phyloP scores from a whole-genome alignment of 106 monocot species.

The Amphibolis antarctica region DNA sequence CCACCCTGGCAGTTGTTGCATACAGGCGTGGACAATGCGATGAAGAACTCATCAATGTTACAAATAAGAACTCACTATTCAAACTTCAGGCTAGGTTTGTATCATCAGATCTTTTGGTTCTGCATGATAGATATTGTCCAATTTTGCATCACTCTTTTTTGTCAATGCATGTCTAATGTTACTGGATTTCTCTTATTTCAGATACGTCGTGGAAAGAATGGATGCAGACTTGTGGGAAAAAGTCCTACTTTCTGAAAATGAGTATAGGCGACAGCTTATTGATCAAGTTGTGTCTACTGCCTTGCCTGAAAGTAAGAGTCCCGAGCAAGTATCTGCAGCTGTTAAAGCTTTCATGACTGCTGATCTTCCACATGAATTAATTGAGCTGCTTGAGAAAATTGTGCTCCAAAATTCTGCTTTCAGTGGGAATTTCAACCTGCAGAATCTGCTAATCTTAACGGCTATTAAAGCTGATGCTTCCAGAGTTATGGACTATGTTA shows the following conservation, averaged over 20 bases:
- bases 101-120: not conserved
- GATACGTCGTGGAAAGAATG: slow-evolving; percentile 98
- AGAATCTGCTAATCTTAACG: slow-evolving; percentile 87
- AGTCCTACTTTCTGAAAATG: slow-evolving; percentile 86
- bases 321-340: slow-evolving; percentile 95
- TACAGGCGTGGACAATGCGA: slow-evolving; percentile 94
- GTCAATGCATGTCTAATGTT: not conserved
- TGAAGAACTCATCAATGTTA: slow-evolving; percentile 88
- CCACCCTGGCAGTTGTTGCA: slow-evolving; percentile 91
- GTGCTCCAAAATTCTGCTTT: slow-evolving; percentile 95
- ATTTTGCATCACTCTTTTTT: not conserved
- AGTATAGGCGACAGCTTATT: slow-evolving; percentile 87
- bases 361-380: slow-evolving; percentile 96
- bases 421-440: slow-evolving; percentile 95
- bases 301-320: slow-evolving; percentile 94
- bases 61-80: slow-evolving; percentile 93
- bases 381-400: slow-evolving; percentile 96
- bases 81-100: slow-evolving; percentile 87
- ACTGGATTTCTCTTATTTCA: slow-evolving; percentile 15
- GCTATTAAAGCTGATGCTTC: slow-evolving; percentile 96
- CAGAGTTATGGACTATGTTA: slow-evolving; percentile 95
- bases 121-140: not conserved
- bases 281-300: slow-evolving; percentile 89
- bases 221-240: slow-evolving; percentile 93
- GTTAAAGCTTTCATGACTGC: slow-evolving; percentile 99